Evolutionary conservation across 2,329 filamentous ascomycete species (phyloP), one percentile per base, ranked within the genome.

Genomic region (Drechmeria coniospora): DNA sequence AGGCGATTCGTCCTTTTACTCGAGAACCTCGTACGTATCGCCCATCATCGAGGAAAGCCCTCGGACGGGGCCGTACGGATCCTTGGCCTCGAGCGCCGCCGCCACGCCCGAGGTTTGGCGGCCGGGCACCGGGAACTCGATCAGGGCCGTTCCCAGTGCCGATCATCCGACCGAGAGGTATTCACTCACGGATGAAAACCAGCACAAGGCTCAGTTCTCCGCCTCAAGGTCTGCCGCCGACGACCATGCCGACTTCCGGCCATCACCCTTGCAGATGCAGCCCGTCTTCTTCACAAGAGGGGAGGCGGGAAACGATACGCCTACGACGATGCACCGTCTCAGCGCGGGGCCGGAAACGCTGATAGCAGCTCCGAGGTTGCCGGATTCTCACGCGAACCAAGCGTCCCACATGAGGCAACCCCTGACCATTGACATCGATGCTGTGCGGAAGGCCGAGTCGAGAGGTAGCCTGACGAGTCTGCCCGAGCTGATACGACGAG

Each of bases 401-500:
- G 38, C 71, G 15, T 73, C 70, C 8, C 66, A 63, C 9, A 59
- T 74, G 31, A 58, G 64, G 38, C 56, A 68, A 26, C 86, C 87
- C 18, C 79, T 82, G 4, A 71, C 69, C 20, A 58, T 94, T 4
- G 74, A 94, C 45, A 77, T 94, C 15, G 76, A 86, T 44, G 80
- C 80, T 4, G 79, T 92, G 4, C 69, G 74, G 37, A 74, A 78
- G 28, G 80, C 81, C 11, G 83, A 94, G 50, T 71, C 78, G 1
- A 72, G 90, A 44, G 86, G 83, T 4, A 94, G 86, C 47, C 62
- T 93, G 36, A 95, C 90, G 2, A 94, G 86, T 52, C 59, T 98
- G 33, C 79, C 86, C 0, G 90, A 95, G 48, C 59, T 98, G 34
- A 95, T 98, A 39, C 68, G 74, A 43, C 72, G 90, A 40, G 90